Percentiles rank a stretch among this genome's conserved stretches.
Evolutionary conservation across 2,329 filamentous ascomycete genomes (phyloP).

Genomic region (Septoria petroselini): DNA sequence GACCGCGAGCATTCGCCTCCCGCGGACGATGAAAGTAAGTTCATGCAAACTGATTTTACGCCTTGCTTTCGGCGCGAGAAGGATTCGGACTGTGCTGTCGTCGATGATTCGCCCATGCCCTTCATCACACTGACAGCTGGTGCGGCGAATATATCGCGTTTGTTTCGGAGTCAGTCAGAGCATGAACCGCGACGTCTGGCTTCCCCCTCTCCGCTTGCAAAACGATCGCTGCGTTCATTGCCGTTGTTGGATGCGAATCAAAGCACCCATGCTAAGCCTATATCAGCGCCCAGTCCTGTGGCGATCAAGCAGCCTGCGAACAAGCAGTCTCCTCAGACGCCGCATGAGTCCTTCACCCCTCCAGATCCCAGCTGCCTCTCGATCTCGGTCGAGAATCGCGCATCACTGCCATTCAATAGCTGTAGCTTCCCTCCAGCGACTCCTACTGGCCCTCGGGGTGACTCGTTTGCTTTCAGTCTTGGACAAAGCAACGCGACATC

Average conservation of each 20-base stretch:
- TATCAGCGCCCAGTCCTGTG: constrained; percentile 26
- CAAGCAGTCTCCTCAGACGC: constrained; percentile 58
- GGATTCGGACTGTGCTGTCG: constrained; percentile 18
- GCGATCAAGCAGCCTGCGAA: constrained; percentile 19
- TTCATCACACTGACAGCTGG: constrained; percentile 38
- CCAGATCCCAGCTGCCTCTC: constrained; percentile 80
- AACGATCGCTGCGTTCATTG: constrained; percentile 35
- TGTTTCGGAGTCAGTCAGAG: constrained; percentile 41
- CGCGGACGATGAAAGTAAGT: constrained; percentile 41
- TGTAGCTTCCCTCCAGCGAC: constrained; percentile 69
- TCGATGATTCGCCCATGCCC: constrained; percentile 33
- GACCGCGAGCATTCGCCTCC: constrained; percentile 33
- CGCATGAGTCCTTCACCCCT: constrained; percentile 68
- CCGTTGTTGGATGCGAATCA: constrained; percentile 26
- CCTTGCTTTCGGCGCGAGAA: constrained; percentile 29
- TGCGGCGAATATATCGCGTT: constrained; percentile 37
- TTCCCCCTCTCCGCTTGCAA: constrained; percentile 43
- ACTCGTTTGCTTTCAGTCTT: constrained; percentile 56
- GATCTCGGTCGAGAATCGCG: constrained; percentile 63
- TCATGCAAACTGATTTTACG: constrained; percentile 29
- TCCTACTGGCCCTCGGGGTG: constrained; percentile 65
- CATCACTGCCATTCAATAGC: constrained; percentile 38
- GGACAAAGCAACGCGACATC: constrained; percentile 53
- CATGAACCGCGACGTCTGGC: constrained; percentile 38
- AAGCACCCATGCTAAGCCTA: constrained; percentile 27